These are phyloP conservation scores for Aspergillus carlsbadensis DNA, from an alignment of 495 filamentous ascomycete genomes.

Conservation along the genomic window DNA sequence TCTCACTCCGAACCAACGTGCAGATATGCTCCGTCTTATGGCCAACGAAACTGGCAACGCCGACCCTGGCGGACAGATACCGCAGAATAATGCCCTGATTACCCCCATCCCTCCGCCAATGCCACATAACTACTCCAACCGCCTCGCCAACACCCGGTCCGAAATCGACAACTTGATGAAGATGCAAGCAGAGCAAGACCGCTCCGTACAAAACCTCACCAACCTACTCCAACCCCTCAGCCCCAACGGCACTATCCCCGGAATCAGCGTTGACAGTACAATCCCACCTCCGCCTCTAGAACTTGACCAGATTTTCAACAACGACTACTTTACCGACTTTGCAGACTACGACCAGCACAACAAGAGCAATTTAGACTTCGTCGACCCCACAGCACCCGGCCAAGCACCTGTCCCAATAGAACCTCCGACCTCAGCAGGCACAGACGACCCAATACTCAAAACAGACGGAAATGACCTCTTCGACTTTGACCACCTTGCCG, in stretches of 20 bases:
- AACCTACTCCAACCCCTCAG: slow-evolving; percentile 72
- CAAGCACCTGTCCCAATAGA: slow-evolving; percentile 13
- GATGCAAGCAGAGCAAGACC: slow-evolving; percentile 70
- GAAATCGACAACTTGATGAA: slow-evolving; percentile 73
- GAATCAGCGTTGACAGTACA: slow-evolving; percentile 51
- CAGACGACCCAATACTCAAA: slow-evolving; percentile 23
- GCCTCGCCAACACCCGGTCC: slow-evolving; percentile 61
- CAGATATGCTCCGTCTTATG: slow-evolving; percentile 78
- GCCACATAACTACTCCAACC: slow-evolving; percentile 50
- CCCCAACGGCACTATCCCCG: slow-evolving; percentile 77
- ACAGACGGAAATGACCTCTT: slow-evolving; percentile 38
- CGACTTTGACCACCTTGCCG: slow-evolving; percentile 43
- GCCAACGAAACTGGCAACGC: slow-evolving; percentile 48
- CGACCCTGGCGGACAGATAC: slow-evolving; percentile 25
- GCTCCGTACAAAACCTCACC: slow-evolving; percentile 68
- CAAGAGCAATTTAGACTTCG: slow-evolving; percentile 26
- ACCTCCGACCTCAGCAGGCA: slow-evolving; percentile 9
- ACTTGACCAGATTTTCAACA: slow-evolving; percentile 69
- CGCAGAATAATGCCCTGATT: slow-evolving; percentile 55
- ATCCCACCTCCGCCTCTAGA: slow-evolving; percentile 51
- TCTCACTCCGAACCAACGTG: slow-evolving; percentile 74
- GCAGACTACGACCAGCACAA: slow-evolving; percentile 30
- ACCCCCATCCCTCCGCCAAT: slow-evolving; percentile 60
- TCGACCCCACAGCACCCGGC: slow-evolving; percentile 15
- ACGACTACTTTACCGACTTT: slow-evolving; percentile 57